Evolutionary conservation across 2,329 filamentous ascomycete species (phyloP).

Genomic region (Akanthomyces dipterigenus): DNA sequence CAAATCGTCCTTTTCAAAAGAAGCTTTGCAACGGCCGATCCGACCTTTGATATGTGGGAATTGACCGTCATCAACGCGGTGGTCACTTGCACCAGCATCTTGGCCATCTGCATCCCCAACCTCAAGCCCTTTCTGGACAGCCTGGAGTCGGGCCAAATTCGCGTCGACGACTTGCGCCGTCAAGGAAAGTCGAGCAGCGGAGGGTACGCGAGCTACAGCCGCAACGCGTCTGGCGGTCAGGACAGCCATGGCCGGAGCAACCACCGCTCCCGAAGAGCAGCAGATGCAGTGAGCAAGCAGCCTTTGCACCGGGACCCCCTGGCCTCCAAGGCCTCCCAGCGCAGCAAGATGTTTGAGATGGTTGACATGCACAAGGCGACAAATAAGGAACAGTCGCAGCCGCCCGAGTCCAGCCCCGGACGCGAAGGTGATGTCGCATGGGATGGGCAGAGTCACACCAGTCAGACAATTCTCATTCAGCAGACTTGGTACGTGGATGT

Average conservation of each 20-base stretch:
- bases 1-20: neutral
- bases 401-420: neutral
- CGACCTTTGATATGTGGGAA: constrained; percentile 9
- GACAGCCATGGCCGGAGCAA: constrained; percentile 9
- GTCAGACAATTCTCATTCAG: constrained; percentile 12
- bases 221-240: constrained; percentile 14
- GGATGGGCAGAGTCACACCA: constrained; percentile 11
- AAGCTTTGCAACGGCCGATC: neutral
- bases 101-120: constrained; percentile 14
- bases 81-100: constrained; percentile 13
- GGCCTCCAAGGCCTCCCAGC: constrained; percentile 10
- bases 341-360: constrained; percentile 11
- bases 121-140: constrained; percentile 13
- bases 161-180: constrained; percentile 11
- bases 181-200: constrained; percentile 13
- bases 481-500: constrained; percentile 13
- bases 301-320: neutral
- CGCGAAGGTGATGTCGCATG: constrained; percentile 1
- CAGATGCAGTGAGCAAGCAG: neutral
- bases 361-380: constrained; percentile 7
- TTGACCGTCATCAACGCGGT: constrained; percentile 2
- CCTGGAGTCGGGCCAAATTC: constrained; percentile 12
- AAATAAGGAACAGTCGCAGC: neutral
- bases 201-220: constrained; percentile 12
- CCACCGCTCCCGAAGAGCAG: neutral